Evolutionary conservation across 192 early-diverging fungal genomes (phyloP), one percentile per base, ranked within the genome.

Genomic region (Endogone sp.): DNA sequence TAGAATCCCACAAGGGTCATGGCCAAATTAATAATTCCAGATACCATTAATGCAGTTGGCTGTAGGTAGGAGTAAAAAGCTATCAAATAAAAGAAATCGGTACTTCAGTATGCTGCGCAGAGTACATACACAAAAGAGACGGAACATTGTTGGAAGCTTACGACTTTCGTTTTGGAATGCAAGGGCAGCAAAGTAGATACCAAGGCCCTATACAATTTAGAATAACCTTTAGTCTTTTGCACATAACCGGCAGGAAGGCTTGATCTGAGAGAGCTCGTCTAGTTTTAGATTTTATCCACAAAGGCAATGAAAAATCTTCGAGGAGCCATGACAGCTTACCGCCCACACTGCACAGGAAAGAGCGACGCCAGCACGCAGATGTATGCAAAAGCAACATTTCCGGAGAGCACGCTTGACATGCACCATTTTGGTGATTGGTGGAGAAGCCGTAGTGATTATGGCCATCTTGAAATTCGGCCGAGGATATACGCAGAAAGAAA

Each of bases 61-160:
- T 79, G 57, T 32, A 79, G 25, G 56, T 68, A 65, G 37, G 77
- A 74, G 66, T 68, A 79, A 6, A 79, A 62, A 11, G 77, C 77
- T 79, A 16, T 49, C 16, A 16, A 11, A 16, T 11, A 65, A 31
- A 16, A 49, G 11, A 59, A 30, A 30, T 10, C 30, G 60, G 2
- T 24, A 59, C 11, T 59, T 25, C 56, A 29, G 9, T 68, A 23
- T 30, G n/a, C n/a, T n/a, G n/a, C n/a, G n/a, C n/a, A n/a, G n/a
- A n/a, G n/a, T n/a, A n/a, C n/a, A n/a, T n/a, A n/a, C n/a, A n/a
- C n/a, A n/a, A n/a, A n/a, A n/a, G n/a, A n/a, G n/a, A n/a, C n/a
- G n/a, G 29, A 28, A 11, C 3, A 11, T 67, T 59, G n/a, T 29
- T 58, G 26, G 8, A 21, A 22, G 62, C 75, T 69, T 71, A 77